Conservation (phyloP, 345 rosid species). For the Lepidium africanum region DNA sequence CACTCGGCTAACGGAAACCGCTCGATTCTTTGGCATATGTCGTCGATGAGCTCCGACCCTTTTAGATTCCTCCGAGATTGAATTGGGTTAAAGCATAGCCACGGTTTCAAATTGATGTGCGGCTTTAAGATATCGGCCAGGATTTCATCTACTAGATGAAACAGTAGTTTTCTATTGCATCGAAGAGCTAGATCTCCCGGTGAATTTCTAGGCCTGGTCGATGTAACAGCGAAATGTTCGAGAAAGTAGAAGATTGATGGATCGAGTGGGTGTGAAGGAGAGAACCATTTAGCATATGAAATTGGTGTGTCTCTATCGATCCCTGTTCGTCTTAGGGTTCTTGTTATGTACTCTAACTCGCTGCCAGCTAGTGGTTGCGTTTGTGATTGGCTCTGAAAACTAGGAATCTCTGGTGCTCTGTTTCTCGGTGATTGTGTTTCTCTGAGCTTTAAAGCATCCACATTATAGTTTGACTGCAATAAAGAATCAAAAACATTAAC, state of each 20-base stretch:
- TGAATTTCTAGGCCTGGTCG: neutral
- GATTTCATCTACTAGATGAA: slow-evolving; percentile 59
- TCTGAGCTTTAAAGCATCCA: slow-evolving; percentile 24
- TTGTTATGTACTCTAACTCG: slow-evolving; percentile 52
- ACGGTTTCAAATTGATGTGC: slow-evolving; percentile 40
- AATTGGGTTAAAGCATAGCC: slow-evolving; percentile 20
- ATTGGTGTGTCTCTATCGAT: slow-evolving; percentile 42
- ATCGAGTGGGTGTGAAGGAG: slow-evolving; percentile 60
- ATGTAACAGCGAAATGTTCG: slow-evolving; percentile 33
- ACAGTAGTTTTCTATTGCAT: slow-evolving; percentile 59
- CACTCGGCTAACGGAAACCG: slow-evolving; percentile 48
- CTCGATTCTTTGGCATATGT: slow-evolving; percentile 28
- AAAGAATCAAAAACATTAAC: neutral
- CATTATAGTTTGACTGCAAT: slow-evolving; percentile 11
- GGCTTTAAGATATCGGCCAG: slow-evolving; percentile 52
- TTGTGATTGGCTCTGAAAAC: slow-evolving; percentile 49
- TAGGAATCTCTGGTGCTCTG: slow-evolving; percentile 48
- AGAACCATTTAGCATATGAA: slow-evolving; percentile 47
- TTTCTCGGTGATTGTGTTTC: slow-evolving; percentile 35
- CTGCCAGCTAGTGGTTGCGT: slow-evolving; percentile 30
- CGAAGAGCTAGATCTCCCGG: slow-evolving; percentile 30
- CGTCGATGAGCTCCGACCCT: slow-evolving; percentile 39
- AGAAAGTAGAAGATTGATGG: slow-evolving; percentile 61
- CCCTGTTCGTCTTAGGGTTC: slow-evolving; percentile 46
- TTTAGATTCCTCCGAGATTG: neutral